Evolutionary conservation across 805 yeast genomes (phyloP).

Genomic region (Lachancea lanzarotensis): DNA sequence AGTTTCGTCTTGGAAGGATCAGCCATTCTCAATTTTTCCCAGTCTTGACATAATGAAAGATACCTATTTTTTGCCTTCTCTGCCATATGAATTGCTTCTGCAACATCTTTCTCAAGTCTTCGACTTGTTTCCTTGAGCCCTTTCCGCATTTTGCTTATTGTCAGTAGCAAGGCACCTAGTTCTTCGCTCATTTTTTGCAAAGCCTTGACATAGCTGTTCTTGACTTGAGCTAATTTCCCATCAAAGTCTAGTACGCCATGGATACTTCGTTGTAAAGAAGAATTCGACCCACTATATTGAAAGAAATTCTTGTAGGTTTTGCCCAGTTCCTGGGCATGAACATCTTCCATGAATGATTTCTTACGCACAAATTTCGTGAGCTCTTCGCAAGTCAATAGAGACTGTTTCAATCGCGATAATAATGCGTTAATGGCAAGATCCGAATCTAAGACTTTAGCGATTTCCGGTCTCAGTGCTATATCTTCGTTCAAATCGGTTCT

Average conservation of each 20-base stretch:
- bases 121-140: slow-evolving; percentile 73
- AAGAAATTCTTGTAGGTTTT: slow-evolving; percentile 54
- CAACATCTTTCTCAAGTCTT: slow-evolving; percentile 75
- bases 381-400: slow-evolving; percentile 78
- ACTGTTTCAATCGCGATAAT: slow-evolving; percentile 67
- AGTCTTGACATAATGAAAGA: slow-evolving; percentile 73
- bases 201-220: slow-evolving; percentile 69
- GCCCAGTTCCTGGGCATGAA: slow-evolving; percentile 64
- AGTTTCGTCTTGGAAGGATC: slow-evolving; percentile 84
- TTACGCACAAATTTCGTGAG: slow-evolving; percentile 71
- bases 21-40: slow-evolving; percentile 70
- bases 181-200: slow-evolving; percentile 84
- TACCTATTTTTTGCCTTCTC: slow-evolving; percentile 83
- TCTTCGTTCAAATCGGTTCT: slow-evolving; percentile 17
- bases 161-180: slow-evolving; percentile 58
- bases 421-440: slow-evolving; percentile 74
- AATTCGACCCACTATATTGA: slow-evolving; percentile 15
- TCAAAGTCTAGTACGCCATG: slow-evolving; percentile 70
- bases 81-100: slow-evolving; percentile 74
- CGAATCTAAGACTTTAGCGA: slow-evolving; percentile 49
- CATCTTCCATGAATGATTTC: slow-evolving; percentile 72
- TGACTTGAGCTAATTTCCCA: slow-evolving; percentile 66
- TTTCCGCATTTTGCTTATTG: slow-evolving; percentile 70
- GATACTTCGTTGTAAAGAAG: slow-evolving; percentile 57
- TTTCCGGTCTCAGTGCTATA: slow-evolving; percentile 44